phyloP scores from a whole-genome alignment of 139 green algal genomes.

The Nannochloris sp. region DNA sequence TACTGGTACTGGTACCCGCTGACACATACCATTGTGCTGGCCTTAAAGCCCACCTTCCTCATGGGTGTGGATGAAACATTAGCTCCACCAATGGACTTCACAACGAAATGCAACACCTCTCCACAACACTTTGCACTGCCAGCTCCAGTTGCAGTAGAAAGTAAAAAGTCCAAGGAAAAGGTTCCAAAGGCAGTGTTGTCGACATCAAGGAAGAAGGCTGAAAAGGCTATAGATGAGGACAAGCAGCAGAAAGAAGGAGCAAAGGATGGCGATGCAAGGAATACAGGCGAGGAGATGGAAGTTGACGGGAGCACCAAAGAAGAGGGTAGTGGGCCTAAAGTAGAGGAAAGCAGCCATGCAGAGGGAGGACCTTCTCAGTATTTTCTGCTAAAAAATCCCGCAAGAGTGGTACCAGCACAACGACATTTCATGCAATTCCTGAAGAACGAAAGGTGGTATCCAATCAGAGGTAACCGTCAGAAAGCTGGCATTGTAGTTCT shows the following conservation, averaged over 20 bases:
- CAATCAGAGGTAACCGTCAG: slow-evolving; percentile 19
- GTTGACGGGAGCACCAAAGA: slow-evolving; percentile 3
- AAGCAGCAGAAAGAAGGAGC: slow-evolving; percentile 25
- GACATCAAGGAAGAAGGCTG: slow-evolving; percentile 76
- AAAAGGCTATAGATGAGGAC: slow-evolving; percentile 71
- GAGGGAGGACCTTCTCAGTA: slow-evolving; percentile 35
- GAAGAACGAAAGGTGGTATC: slow-evolving; percentile 20
- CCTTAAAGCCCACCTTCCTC: slow-evolving; percentile 74
- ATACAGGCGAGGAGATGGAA: slow-evolving; percentile 6
- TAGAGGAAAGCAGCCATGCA: slow-evolving; percentile 13
- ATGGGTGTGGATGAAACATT: slow-evolving; percentile 74
- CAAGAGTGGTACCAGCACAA: slow-evolving; percentile 75
- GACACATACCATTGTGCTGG: slow-evolving; percentile 80
- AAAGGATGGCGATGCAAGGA: slow-evolving; percentile 10
- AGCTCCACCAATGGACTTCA: slow-evolving; percentile 23
- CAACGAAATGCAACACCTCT: slow-evolving; percentile 14
- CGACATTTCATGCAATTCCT: slow-evolving; percentile 43
- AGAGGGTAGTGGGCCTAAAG: slow-evolving; percentile 7
- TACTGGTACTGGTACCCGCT: slow-evolving; percentile 99
- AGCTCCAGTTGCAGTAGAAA: slow-evolving; percentile 46
- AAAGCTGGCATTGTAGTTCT: slow-evolving; percentile 54
- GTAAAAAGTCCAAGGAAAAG: slow-evolving; percentile 43
- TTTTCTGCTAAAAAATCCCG: slow-evolving; percentile 70
- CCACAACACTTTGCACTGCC: slow-evolving; percentile 87
- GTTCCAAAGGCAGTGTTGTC: slow-evolving; percentile 89